A percentile compares a stretch with the other conserved stretches of the same genome.
These are phyloP conservation scores for Scleroderma bovista DNA, from an alignment of 768 basidiomycete species.

Conservation along the genomic window DNA sequence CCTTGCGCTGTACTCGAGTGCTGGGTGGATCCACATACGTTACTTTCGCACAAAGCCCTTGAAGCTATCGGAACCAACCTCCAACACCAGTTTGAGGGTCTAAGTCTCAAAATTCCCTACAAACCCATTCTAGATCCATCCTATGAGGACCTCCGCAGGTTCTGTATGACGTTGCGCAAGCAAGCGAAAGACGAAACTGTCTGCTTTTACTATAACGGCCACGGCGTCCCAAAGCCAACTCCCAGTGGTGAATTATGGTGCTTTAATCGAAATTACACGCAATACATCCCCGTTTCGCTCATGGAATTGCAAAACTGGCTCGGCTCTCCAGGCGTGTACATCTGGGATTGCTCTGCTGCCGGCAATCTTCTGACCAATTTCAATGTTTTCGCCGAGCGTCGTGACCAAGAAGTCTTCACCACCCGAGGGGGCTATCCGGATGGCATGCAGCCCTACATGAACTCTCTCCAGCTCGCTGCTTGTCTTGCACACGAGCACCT, in stretches of 20 bases:
- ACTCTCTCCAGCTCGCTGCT: constrained; percentile 92
- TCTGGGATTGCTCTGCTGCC: constrained; percentile 99
- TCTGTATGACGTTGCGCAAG: constrained; percentile 77
- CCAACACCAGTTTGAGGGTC: constrained; percentile 91
- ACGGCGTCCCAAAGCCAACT: constrained; percentile 96
- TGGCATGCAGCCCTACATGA: constrained; percentile 64
- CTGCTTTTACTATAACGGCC: constrained; percentile 97
- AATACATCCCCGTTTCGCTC: constrained; percentile 95
- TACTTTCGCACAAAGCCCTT: constrained; percentile 89
- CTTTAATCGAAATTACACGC: constrained; percentile 94
- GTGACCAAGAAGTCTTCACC: constrained; percentile 61
- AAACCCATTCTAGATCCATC: constrained; percentile 95
- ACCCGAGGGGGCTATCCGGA: constrained; percentile 56
- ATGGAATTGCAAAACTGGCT: constrained; percentile 93
- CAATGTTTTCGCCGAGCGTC: constrained; percentile 68
- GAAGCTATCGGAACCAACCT: constrained; percentile 91
- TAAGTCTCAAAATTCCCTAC: constrained; percentile 91
- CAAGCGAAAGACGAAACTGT: constrained; percentile 91
- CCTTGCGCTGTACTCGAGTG: constrained; percentile 94
- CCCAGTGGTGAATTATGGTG: constrained; percentile 97
- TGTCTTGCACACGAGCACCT: constrained; percentile 88
- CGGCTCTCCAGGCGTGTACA: constrained; percentile 91
- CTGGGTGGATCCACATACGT: constrained; percentile 94
- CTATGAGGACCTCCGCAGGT: constrained; percentile 86
- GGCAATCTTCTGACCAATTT: constrained; percentile 91